phyloP scores from a whole-genome alignment of 352 stramenopile species.

The Phytopythium aichiense region DNA sequence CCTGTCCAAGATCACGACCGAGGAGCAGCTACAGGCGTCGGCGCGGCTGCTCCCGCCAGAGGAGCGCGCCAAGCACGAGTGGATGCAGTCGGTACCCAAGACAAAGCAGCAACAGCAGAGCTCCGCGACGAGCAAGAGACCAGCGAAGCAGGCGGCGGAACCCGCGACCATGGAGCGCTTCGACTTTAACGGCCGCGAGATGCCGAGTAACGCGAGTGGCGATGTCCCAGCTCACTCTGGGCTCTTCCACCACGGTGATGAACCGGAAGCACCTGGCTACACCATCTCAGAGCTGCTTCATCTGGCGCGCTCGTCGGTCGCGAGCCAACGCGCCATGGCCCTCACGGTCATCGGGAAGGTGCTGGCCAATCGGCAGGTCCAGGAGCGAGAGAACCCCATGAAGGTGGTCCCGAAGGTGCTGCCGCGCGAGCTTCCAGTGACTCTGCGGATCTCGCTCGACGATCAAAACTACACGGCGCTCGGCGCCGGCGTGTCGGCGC shows the following conservation, averaged over 20 bases:
- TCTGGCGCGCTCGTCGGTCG: slow-evolving; percentile 63
- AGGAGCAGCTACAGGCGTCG: slow-evolving; percentile 54
- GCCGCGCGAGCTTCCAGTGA: slow-evolving; percentile 40
- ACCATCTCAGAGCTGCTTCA: slow-evolving; percentile 70
- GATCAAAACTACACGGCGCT: slow-evolving; percentile 67
- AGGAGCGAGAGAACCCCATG: not conserved
- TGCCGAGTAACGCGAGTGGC: slow-evolving; percentile 13
- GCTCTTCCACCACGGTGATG: slow-evolving; percentile 78
- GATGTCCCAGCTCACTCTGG: slow-evolving; percentile 48
- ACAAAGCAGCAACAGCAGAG: slow-evolving; percentile 5
- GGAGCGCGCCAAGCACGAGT: slow-evolving; percentile 73
- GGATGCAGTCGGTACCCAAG: slow-evolving; percentile 39
- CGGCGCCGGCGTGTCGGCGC: slow-evolving; percentile 31
- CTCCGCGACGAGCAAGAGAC: slow-evolving; percentile 12
- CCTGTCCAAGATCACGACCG: slow-evolving; percentile 49
- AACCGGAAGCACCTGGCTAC: slow-evolving; percentile 66
- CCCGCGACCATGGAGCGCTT: slow-evolving; percentile 55
- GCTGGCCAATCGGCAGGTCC: slow-evolving; percentile 32
- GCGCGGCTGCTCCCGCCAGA: slow-evolving; percentile 45
- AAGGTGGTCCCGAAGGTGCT: slow-evolving; percentile 25
- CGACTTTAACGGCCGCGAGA: slow-evolving; percentile 50
- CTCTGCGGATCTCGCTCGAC: slow-evolving; percentile 50
- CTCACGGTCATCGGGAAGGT: slow-evolving; percentile 62
- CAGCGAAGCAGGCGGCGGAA: slow-evolving; percentile 10
- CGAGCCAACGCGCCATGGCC: slow-evolving; percentile 67